A percentile compares a stretch with the other conserved stretches of the same genome.
phyloP scores from a whole-genome alignment of 2,329 filamentous ascomycete genomes.

The Fusarium pilosicola region DNA sequence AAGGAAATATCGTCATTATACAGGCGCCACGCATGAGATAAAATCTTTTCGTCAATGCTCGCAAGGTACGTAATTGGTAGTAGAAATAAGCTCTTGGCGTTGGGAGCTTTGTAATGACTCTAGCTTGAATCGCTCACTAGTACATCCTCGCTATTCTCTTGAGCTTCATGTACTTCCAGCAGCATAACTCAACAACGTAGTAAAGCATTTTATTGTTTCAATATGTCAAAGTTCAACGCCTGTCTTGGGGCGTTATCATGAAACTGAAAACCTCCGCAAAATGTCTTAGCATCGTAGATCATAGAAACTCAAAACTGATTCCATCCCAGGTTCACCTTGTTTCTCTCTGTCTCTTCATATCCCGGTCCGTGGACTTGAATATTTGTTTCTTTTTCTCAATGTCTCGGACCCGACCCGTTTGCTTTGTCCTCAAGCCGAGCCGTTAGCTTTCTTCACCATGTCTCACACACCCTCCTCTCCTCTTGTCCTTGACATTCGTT shows the following conservation, averaged over 20 bases:
- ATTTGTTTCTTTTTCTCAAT: slow-evolving; percentile 1
- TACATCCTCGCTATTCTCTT: neutral
- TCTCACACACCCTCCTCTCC: slow-evolving; percentile 1
- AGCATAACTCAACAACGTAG: neutral
- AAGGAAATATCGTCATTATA: neutral
- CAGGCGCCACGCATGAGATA: neutral
- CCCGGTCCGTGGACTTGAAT: neutral
- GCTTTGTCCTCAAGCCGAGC: neutral
- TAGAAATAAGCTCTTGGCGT: neutral
- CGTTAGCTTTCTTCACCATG: slow-evolving; percentile 24
- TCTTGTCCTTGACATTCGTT: neutral
- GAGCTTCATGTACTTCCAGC: neutral
- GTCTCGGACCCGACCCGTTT: neutral
- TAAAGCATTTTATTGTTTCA: neutral
- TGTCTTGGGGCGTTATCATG: neutral
- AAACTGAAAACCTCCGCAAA: neutral
- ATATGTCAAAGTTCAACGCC: neutral
- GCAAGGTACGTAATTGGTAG: neutral
- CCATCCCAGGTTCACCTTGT: neutral
- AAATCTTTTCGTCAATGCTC: neutral
- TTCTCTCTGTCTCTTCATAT: neutral
- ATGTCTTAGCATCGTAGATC: neutral
- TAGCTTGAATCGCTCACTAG: neutral
- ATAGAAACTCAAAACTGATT: neutral
- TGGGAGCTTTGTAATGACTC: neutral